A percentile compares a stretch with the other conserved stretches of the same genome.
phyloP scores from a whole-genome alignment of 2,329 filamentous ascomycete genomes.

The Botryotinia narcissicola region DNA sequence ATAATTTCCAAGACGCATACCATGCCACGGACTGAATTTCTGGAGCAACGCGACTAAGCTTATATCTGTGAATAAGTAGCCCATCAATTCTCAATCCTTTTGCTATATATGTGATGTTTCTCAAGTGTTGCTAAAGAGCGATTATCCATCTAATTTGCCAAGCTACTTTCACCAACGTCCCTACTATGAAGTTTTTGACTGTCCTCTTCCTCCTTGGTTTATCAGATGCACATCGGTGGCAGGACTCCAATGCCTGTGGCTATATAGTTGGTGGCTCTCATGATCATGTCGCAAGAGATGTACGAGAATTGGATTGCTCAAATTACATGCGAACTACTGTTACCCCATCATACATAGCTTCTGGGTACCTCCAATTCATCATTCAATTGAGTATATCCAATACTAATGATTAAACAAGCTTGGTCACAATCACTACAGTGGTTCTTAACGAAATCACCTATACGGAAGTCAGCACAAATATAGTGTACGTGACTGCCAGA shows the following conservation, averaged over 20 bases:
- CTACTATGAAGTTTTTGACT: conserved; percentile 3
- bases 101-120: background rate
- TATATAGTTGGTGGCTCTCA: conserved; percentile 5
- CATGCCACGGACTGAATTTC: background rate
- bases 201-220: background rate
- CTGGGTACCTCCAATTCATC: background rate
- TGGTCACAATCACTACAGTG: background rate
- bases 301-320: conserved; percentile 12
- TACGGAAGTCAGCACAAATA: conserved; percentile 5
- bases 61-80: background rate
- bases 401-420: background rate
- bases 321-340: conserved; percentile 9
- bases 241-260: background rate
- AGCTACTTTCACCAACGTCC: background rate
- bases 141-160: background rate
- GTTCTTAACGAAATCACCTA: background rate
- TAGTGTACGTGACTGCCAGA: conserved; percentile 2
- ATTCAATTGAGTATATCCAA: background rate
- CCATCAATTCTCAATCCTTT: background rate
- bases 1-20: background rate
- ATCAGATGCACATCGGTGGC: conserved; percentile 11
- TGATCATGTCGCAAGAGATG: background rate
- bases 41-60: background rate
- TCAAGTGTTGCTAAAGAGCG: background rate
- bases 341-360: conserved; percentile 7